Evolutionary conservation across 768 basidiomycete species (phyloP).

Genomic region (Candolleomyces aberdarensis): DNA sequence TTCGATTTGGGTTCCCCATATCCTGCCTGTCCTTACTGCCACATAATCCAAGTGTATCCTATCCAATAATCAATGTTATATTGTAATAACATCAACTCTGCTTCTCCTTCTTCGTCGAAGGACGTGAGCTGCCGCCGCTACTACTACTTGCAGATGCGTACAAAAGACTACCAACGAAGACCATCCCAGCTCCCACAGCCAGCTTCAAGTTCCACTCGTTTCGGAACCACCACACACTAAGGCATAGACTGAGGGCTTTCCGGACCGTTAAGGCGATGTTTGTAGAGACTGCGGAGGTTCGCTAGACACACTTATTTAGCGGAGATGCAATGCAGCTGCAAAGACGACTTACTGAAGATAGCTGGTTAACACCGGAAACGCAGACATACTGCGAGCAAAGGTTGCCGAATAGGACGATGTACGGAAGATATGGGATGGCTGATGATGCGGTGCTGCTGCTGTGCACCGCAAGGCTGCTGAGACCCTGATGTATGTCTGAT

Average conservation of each 20-base stretch:
- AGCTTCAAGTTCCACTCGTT: conserved; percentile 67
- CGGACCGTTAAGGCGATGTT: conserved; percentile 77
- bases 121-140: conserved; percentile 13
- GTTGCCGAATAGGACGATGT: conserved; percentile 59
- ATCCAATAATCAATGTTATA: neutral
- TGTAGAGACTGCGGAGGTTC: conserved; percentile 77
- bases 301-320: conserved; percentile 30
- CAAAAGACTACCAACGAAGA: conserved; percentile 64
- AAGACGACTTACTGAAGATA: conserved; percentile 62
- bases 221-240: conserved; percentile 85
- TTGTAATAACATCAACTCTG: neutral
- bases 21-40: too few relatives aligned
- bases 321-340: neutral
- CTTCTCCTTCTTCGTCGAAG: conserved; percentile 11
- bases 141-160: conserved; percentile 34
- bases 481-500: conserved; percentile 52
- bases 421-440: conserved; percentile 37
- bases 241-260: conserved; percentile 76
- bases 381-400: conserved; percentile 76
- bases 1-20: too few relatives aligned
- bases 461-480: conserved; percentile 38
- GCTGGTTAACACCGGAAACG: conserved; percentile 75
- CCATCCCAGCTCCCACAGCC: conserved; percentile 67
- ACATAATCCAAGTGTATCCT: neutral
- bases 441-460: conserved; percentile 27